phyloP scores from a whole-genome alignment of 768 basidiomycete species.

The Panaeolus papilionaceus region DNA sequence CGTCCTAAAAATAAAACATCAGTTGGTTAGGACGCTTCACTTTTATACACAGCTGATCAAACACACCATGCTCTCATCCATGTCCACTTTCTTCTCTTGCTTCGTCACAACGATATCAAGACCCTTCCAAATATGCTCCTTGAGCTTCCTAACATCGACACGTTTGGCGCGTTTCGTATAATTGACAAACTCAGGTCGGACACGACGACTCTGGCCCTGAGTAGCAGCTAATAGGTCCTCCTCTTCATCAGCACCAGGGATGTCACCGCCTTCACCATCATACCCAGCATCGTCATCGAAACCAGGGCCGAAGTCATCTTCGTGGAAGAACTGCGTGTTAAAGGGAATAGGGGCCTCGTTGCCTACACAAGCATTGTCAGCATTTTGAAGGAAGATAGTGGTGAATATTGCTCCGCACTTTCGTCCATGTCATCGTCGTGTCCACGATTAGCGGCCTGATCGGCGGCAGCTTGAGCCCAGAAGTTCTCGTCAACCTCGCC shows the following conservation, averaged over 20 bases:
- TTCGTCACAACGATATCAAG: conserved; percentile 73
- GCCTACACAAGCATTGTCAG: conserved; percentile 42
- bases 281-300: conserved; percentile 63
- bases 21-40: neutral
- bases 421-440: conserved; percentile 63
- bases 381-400: neutral
- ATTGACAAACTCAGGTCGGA: conserved; percentile 87
- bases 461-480: conserved; percentile 95
- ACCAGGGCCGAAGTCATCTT: conserved; percentile 84
- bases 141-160: conserved; percentile 94
- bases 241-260: conserved; percentile 61
- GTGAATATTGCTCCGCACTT: conserved; percentile 46
- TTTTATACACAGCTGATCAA: neutral
- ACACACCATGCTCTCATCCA: conserved; percentile 58
- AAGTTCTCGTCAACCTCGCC: conserved; percentile 96
- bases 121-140: conserved; percentile 98
- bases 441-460: conserved; percentile 64
- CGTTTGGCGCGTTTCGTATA: conserved; percentile 96
- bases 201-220: conserved; percentile 75
- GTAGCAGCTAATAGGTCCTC: conserved; percentile 90
- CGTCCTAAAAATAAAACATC: conserved; percentile 47
- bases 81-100: conserved; percentile 48
- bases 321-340: conserved; percentile 97
- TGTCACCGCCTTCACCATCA: conserved; percentile 50
- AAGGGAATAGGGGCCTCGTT: conserved; percentile 69